Conservation (phyloP, 108 stramenopile species). For the Skeletonema potamos region DNA sequence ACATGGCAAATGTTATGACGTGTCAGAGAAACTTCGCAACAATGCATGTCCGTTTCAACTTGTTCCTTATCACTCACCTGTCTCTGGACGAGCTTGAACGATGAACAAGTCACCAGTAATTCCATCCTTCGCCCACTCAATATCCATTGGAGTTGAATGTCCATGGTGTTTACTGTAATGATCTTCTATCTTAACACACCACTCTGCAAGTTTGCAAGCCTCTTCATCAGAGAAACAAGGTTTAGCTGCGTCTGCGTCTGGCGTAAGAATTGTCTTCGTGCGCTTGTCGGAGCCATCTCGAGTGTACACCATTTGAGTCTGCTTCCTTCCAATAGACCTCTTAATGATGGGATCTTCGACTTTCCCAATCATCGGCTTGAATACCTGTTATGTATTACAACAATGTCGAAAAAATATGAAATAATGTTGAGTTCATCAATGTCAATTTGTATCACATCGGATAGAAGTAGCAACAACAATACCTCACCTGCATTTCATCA, state of each 20-base stretch:
- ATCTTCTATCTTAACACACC: slow-evolving; percentile 47
- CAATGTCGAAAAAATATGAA: neutral
- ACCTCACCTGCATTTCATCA: slow-evolving; percentile 12
- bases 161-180: slow-evolving; percentile 41
- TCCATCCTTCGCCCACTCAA: slow-evolving; percentile 56
- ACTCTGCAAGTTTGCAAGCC: slow-evolving; percentile 31
- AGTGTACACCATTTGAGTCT: slow-evolving; percentile 33
- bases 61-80: neutral
- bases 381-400: too few species aligned
- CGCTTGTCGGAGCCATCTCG: slow-evolving; percentile 32
- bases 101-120: slow-evolving; percentile 49
- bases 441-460: slow-evolving; percentile 3
- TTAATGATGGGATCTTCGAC: slow-evolving; percentile 43
- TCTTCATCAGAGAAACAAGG: slow-evolving; percentile 35
- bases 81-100: slow-evolving; percentile 51
- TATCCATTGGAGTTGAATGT: slow-evolving; percentile 47
- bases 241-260: slow-evolving; percentile 24
- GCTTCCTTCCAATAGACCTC: slow-evolving; percentile 27
- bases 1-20: neutral
- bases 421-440: neutral
- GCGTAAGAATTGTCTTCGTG: slow-evolving; percentile 28
- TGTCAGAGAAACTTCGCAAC: neutral
- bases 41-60: neutral
- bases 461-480: neutral
- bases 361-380: slow-evolving; percentile 49